Conservation (phyloP, 768 basidiomycete genomes). For the Amanita phalloides region DNA sequence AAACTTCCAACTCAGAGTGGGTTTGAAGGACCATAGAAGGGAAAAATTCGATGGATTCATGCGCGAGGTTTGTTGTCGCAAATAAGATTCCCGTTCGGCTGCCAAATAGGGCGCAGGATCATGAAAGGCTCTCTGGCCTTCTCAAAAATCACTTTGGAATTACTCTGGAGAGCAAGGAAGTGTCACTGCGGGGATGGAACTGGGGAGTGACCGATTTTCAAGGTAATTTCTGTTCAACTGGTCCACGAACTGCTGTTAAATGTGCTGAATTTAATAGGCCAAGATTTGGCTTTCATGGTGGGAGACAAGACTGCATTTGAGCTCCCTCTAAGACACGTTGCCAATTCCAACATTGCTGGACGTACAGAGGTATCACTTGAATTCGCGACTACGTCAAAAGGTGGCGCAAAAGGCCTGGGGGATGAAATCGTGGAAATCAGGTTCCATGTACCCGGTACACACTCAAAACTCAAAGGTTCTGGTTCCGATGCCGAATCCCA, state of each 20-base stretch:
- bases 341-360: conserved; percentile 96
- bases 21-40: conserved; percentile 63
- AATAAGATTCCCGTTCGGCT: not conserved
- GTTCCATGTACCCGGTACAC: conserved; percentile 86
- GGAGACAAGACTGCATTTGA: conserved; percentile 86
- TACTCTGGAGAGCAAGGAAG: conserved; percentile 77
- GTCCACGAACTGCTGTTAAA: conserved; percentile 3
- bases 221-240: conserved; percentile 37
- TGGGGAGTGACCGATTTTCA: conserved; percentile 95
- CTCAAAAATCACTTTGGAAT: conserved; percentile 84
- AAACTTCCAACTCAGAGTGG: conserved; percentile 81
- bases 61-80: conserved; percentile 50
- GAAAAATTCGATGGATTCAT: conserved; percentile 92
- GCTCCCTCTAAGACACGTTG: conserved; percentile 74
- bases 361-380: conserved; percentile 99
- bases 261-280: conserved; percentile 36
- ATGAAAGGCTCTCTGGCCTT: conserved; percentile 71
- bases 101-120: conserved; percentile 48
- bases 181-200: conserved; percentile 93
- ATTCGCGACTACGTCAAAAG: conserved; percentile 48
- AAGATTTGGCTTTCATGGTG: conserved; percentile 86
- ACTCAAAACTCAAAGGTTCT: conserved; percentile 41
- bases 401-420: conserved; percentile 27
- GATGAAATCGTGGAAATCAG: conserved; percentile 96
- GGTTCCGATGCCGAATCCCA: conserved; percentile 69